A percentile compares a stretch with the other conserved stretches of the same genome.
Evolutionary conservation across 2,329 filamentous ascomycete genomes (phyloP).

Genomic region (Penicillium crustosum): DNA sequence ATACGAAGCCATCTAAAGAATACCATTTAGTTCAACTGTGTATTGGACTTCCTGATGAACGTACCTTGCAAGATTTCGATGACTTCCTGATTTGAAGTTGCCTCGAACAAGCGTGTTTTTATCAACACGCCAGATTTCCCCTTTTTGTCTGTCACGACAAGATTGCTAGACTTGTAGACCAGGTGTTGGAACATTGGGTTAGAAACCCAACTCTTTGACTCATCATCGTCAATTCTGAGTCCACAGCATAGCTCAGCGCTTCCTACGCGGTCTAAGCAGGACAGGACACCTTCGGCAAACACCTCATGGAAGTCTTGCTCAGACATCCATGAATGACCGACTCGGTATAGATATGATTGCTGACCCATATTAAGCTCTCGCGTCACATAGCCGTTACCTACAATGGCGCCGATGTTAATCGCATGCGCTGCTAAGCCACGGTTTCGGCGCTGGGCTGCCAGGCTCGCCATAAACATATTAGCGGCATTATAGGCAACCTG

Average conservation of each 20-base stretch:
- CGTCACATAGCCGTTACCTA: constrained; percentile 23
- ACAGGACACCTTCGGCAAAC: constrained; percentile 33
- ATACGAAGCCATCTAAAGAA: constrained; percentile 14
- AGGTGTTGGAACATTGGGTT: constrained; percentile 28
- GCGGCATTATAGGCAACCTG: constrained; percentile 43
- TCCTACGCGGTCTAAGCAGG: constrained; percentile 15
- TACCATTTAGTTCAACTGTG: neutral
- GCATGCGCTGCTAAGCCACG: constrained; percentile 20
- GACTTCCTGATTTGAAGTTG: constrained; percentile 13
- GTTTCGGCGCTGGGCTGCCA: constrained; percentile 22
- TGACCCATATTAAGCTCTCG: constrained; percentile 24
- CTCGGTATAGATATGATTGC: constrained; percentile 24
- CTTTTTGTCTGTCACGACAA: constrained; percentile 15
- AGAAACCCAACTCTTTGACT: constrained; percentile 21
- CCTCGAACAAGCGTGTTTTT: constrained; percentile 18
- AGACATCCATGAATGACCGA: constrained; percentile 28
- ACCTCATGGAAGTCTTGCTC: constrained; percentile 35
- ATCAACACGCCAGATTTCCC: constrained; percentile 14
- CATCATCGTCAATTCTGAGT: constrained; percentile 26
- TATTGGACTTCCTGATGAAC: neutral
- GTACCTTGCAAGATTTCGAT: constrained; percentile 19
- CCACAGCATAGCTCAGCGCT: constrained; percentile 19
- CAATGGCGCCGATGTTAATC: constrained; percentile 24
- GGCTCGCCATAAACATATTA: constrained; percentile 39
- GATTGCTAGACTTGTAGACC: constrained; percentile 15